Conservation (phyloP, 352 stramenopile genomes). For the Globisporangium paddicum region DNA sequence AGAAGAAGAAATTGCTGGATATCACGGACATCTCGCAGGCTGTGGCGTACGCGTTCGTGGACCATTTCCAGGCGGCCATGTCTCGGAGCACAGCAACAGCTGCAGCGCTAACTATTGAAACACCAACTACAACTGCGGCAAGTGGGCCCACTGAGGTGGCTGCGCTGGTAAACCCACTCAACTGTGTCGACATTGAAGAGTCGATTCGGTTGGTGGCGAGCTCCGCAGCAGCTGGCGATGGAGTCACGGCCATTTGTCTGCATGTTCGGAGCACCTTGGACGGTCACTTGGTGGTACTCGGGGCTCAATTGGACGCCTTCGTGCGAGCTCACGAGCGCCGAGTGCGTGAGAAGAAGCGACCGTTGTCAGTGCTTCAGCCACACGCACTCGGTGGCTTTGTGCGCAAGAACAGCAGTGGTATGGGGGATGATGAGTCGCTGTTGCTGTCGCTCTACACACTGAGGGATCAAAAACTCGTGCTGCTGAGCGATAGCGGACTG, state of each 20-base stretch:
- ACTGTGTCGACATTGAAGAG: slow-evolving; percentile 13
- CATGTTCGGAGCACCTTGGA: slow-evolving; percentile 7
- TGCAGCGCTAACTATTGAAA: background rate
- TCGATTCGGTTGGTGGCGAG: slow-evolving; percentile 5
- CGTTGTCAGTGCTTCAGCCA: background rate
- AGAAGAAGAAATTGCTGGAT: slow-evolving; percentile 19
- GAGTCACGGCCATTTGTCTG: slow-evolving; percentile 6
- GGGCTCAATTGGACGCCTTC: slow-evolving; percentile 11
- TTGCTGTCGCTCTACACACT: slow-evolving; percentile 10
- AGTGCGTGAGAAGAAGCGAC: background rate
- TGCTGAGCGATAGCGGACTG: background rate
- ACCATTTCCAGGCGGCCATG: slow-evolving; percentile 13
- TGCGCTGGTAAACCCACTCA: background rate
- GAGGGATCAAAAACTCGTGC: slow-evolving; percentile 8
- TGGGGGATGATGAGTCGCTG: background rate
- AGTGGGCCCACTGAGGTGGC: background rate
- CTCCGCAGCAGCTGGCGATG: background rate
- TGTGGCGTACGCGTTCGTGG: slow-evolving; percentile 13
- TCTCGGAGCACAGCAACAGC: background rate
- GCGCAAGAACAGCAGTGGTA: slow-evolving; percentile 2
- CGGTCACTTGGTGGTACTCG: slow-evolving; percentile 14
- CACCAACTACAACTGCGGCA: background rate
- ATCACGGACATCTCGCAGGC: slow-evolving; percentile 15
- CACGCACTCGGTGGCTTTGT: background rate
- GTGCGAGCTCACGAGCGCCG: slow-evolving; percentile 8